Evolutionary conservation across 1,284 basidiomycete species (phyloP).

Genomic region (Malassezia vespertilionis): DNA sequence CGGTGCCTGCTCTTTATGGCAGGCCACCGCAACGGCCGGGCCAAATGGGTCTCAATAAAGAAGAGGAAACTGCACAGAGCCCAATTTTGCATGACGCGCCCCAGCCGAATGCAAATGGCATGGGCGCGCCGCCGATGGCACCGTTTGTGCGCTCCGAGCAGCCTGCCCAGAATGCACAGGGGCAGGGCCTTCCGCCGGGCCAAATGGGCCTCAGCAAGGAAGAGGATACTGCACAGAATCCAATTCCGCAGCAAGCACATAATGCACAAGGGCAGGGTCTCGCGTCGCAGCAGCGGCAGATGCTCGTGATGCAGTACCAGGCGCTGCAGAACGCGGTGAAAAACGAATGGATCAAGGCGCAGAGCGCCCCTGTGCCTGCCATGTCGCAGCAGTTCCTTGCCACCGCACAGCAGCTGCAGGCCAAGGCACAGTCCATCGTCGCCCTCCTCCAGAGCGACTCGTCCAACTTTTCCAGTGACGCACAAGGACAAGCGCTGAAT

Average conservation of each 20-base stretch:
- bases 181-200: background rate
- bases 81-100: background rate
- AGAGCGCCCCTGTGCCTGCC: conserved; percentile 30
- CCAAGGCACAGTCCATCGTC: conserved; percentile 29
- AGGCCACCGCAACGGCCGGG: background rate
- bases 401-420: conserved; percentile 34
- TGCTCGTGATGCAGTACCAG: conserved; percentile 36
- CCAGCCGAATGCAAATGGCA: background rate
- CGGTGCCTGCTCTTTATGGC: background rate
- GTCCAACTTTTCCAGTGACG: background rate
- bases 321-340: conserved; percentile 31
- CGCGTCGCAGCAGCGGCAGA: conserved; percentile 34
- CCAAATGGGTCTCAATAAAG: background rate
- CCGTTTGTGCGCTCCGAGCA: background rate
- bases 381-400: conserved; percentile 33
- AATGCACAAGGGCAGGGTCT: conserved; percentile 24
- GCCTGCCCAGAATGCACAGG: background rate
- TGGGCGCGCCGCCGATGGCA: background rate
- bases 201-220: background rate
- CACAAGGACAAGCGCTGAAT: background rate
- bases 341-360: conserved; percentile 39
- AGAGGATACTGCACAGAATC: background rate
- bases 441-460: conserved; percentile 21
- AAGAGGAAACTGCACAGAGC: background rate
- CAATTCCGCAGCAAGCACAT: background rate